These are phyloP conservation scores for Tylopilus rubrobrunneus DNA, from an alignment of 768 basidiomycete genomes.

Conservation along the genomic window DNA sequence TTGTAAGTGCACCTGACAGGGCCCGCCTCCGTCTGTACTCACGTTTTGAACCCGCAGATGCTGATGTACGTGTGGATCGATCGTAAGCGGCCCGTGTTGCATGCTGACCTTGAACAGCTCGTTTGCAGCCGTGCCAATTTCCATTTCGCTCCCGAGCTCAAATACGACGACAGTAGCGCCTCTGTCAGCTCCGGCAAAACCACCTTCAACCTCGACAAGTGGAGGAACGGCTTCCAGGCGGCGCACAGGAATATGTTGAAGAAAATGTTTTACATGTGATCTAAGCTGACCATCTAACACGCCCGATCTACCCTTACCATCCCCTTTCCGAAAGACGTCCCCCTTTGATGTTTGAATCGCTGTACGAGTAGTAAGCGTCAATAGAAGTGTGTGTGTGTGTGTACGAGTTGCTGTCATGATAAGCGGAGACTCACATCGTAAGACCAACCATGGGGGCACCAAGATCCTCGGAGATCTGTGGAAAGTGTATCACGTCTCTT, in stretches of 20 bases:
- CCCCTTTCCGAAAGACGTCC: constrained; percentile 69
- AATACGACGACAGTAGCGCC: constrained; percentile 36
- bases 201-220: constrained; percentile 28
- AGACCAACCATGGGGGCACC: constrained; percentile 94
- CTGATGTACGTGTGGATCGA: constrained; percentile 43
- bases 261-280: constrained; percentile 36
- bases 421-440: constrained; percentile 59
- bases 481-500: neutral
- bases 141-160: constrained; percentile 42
- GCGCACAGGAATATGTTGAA: constrained; percentile 28
- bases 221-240: constrained; percentile 30
- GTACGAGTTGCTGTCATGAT: neutral
- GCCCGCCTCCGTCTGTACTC: neutral
- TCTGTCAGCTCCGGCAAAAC: constrained; percentile 29
- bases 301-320: constrained; percentile 38
- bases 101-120: constrained; percentile 33
- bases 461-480: constrained; percentile 72
- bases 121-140: constrained; percentile 52
- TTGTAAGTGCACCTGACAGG: constrained; percentile 35
- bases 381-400: neutral
- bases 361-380: constrained; percentile 25
- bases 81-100: neutral
- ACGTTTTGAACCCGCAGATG: constrained; percentile 36
- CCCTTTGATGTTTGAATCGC: constrained; percentile 65
- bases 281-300: constrained; percentile 2